A percentile compares a stretch with the other conserved stretches of the same genome.
phyloP scores from a whole-genome alignment of 73 alveolate genomes.

The Paramecium sonneborni region DNA sequence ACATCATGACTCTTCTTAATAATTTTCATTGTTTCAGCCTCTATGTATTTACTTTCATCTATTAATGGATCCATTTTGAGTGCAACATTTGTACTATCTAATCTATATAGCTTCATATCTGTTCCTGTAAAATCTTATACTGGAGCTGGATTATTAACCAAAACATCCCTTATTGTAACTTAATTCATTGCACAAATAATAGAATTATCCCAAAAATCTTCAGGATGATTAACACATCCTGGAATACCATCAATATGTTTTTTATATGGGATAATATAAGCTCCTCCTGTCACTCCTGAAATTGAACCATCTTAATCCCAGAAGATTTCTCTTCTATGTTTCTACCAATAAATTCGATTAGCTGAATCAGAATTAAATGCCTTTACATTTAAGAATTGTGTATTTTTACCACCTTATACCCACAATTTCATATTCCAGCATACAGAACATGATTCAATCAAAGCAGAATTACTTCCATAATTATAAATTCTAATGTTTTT shows the following conservation, averaged over 20 bases:
- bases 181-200: constrained; percentile 46
- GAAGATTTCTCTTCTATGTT: constrained; percentile 66
- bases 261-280: constrained; percentile 54
- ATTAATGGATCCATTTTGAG: neutral
- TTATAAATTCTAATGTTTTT: constrained; percentile 64
- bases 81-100: neutral
- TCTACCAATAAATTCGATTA: constrained; percentile 46
- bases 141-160: constrained; percentile 48
- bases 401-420: constrained; percentile 63
- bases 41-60: neutral
- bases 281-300: constrained; percentile 42
- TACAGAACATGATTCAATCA: constrained; percentile 75
- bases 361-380: neutral
- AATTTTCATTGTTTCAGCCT: constrained; percentile 26
- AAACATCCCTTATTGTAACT: constrained; percentile 42
- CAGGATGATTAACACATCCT: constrained; percentile 27
- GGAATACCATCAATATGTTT: constrained; percentile 39
- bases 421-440: constrained; percentile 62
- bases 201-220: constrained; percentile 53
- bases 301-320: constrained; percentile 71
- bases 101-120: constrained; percentile 27
- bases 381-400: neutral
- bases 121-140: constrained; percentile 12
- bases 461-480: constrained; percentile 44
- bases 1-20: constrained; percentile 47